These are phyloP conservation scores for Tuber aestivum DNA, from an alignment of 495 filamentous ascomycete genomes.

Conservation along the genomic window DNA sequence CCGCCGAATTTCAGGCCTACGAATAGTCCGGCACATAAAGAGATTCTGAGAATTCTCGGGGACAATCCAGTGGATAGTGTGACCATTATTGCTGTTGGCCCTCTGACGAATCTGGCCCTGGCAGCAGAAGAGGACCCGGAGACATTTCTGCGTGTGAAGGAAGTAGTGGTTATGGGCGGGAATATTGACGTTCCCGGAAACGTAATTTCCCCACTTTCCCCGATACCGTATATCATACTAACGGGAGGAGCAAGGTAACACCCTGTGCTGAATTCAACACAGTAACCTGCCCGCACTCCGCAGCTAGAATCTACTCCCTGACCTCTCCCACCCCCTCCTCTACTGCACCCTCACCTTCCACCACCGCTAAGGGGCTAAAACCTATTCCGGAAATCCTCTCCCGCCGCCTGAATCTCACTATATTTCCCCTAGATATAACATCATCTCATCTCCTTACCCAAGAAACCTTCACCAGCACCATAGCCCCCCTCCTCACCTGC, in stretches of 20 bases:
- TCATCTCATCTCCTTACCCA: constrained; percentile 61
- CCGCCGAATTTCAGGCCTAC: constrained; percentile 58
- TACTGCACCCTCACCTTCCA: constrained; percentile 45
- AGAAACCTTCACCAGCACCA: constrained; percentile 54
- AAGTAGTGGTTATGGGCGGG: constrained; percentile 96
- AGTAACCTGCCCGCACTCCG: constrained; percentile 73
- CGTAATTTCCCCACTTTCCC: constrained; percentile 35
- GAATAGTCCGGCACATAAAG: constrained; percentile 62
- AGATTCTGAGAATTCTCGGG: constrained; percentile 75
- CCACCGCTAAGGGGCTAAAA: constrained; percentile 48
- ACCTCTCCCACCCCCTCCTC: constrained; percentile 68
- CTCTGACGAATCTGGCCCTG: constrained; percentile 82
- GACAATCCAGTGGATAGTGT: constrained; percentile 76
- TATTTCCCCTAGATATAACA: constrained; percentile 90
- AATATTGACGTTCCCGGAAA: constrained; percentile 75
- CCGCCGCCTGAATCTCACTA: constrained; percentile 61
- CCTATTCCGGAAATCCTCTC: constrained; percentile 62
- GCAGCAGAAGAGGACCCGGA: constrained; percentile 79
- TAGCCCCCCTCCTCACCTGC: constrained; percentile 47
- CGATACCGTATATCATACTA: constrained; percentile 6
- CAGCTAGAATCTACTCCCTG: constrained; percentile 81
- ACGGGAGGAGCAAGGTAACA: constrained; percentile 49
- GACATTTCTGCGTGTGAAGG: constrained; percentile 79
- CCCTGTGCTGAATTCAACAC: constrained; percentile 79
- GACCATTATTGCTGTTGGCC: constrained; percentile 82